phyloP scores from a whole-genome alignment of 2,329 filamentous ascomycete species.

The Akanthomyces dipterigenus region DNA sequence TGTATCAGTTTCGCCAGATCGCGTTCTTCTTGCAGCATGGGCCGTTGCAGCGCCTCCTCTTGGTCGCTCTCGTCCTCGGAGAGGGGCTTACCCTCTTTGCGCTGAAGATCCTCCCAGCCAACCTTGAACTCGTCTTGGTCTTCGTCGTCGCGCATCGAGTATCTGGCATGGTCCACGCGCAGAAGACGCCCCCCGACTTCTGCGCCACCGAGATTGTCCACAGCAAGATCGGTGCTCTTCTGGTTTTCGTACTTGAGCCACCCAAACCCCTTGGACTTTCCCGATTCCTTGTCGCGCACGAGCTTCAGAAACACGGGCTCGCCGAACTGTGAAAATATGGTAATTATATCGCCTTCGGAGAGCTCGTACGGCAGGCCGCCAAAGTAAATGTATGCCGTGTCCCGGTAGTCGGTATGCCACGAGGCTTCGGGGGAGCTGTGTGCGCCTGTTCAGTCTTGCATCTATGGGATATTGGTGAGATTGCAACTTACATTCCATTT shows the following conservation, averaged over 20 bases:
- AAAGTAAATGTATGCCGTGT: constrained; percentile 95
- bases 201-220: constrained; percentile 89
- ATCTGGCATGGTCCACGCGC: constrained; percentile 86
- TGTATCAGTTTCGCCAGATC: constrained; percentile 69
- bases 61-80: constrained; percentile 41
- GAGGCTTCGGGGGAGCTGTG: constrained; percentile 73
- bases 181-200: constrained; percentile 73
- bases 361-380: constrained; percentile 89
- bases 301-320: constrained; percentile 92
- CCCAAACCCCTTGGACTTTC: constrained; percentile 88
- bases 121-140: constrained; percentile 53
- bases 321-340: constrained; percentile 95
- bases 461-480: not conserved
- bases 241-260: constrained; percentile 99
- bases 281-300: constrained; percentile 89
- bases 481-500: constrained; percentile 61
- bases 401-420: constrained; percentile 96
- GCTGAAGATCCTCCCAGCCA: constrained; percentile 53
- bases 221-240: constrained; percentile 87
- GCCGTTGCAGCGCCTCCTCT: constrained; percentile 41
- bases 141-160: constrained; percentile 80
- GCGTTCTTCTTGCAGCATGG: constrained; percentile 70
- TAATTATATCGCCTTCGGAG: constrained; percentile 90
- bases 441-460: not conserved
- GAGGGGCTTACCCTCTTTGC: constrained; percentile 39